Evolutionary conservation across 805 yeast genomes (phyloP), one percentile per base, ranked within the genome.

Genomic region (Nakazawaea populi): DNA sequence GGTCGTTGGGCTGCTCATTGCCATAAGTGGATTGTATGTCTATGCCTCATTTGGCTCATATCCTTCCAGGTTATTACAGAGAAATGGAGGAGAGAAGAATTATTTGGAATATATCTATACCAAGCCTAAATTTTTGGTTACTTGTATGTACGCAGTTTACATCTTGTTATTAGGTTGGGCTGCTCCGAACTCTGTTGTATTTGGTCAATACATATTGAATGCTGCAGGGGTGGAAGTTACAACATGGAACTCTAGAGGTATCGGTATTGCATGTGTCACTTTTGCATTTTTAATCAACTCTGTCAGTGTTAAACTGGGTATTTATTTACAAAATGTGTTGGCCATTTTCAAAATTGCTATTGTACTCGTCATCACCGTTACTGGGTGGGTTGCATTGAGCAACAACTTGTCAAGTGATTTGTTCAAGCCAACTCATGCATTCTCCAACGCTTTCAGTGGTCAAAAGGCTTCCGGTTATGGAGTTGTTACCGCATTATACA

Each of bases 31-130:
- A 36, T 65, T 85, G 58, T 75, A 80, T 60, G 89, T 84, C 3
- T 87, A 87, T 65, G 80, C 87, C 82, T 94, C 87, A 62, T 84
- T 85, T 64, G 95, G 95, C 12, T 78, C 86, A 5, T 51, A 51
- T 28, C 53, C 53, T 31, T 46, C 49, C 10, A 46, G 53, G 28
- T 83, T 84, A 42, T 80, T 86, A 52, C 88, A 89, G 44, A 79
- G 85, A 68, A 87, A 87, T 60, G 96, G 96, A 57, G 96, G 94
- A 57, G 96, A 88, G 62, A 87, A 86, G 67, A 86, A 85, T 60
- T 88, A 88, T 63, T 68, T 88, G 58, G 94, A 87, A 63, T 83
- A 76, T 58, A 78, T 86, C 46, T 88, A 74, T 69, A 74, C 73
- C 46, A 80, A 77, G 58, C 96, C 96, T 41, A 76, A 71, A 62